These are phyloP conservation scores for Aspergillus ibericus DNA, from an alignment of 2,329 filamentous ascomycete genomes.

Conservation along the genomic window DNA sequence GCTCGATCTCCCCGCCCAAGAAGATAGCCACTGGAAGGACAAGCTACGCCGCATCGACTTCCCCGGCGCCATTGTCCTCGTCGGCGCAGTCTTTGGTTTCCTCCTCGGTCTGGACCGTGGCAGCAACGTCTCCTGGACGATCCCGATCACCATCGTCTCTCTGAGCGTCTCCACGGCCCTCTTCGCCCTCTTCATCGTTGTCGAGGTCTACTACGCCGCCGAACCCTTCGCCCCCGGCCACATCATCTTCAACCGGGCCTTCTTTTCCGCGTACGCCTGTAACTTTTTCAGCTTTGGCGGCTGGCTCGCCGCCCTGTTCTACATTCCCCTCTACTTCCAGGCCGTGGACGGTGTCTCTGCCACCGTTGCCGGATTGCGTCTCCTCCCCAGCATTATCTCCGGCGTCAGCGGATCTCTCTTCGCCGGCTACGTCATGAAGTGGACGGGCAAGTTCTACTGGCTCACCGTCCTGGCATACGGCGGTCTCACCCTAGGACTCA, in stretches of 20 bases:
- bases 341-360: constrained; percentile 66
- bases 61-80: constrained; percentile 65
- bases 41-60: constrained; percentile 73
- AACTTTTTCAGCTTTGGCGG: constrained; percentile 71
- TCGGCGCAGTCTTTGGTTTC: constrained; percentile 64
- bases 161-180: constrained; percentile 58
- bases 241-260: constrained; percentile 66
- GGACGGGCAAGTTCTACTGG: constrained; percentile 70
- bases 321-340: constrained; percentile 77
- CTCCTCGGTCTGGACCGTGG: constrained; percentile 71
- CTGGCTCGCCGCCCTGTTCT: constrained; percentile 64
- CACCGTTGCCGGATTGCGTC: constrained; percentile 62
- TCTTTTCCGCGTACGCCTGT: constrained; percentile 67
- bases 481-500: constrained; percentile 55
- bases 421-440: constrained; percentile 66
- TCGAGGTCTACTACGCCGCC: constrained; percentile 66
- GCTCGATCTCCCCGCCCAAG: constrained; percentile 60
- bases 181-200: constrained; percentile 65
- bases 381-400: constrained; percentile 65
- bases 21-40: constrained; percentile 61
- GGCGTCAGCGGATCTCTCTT: constrained; percentile 65
- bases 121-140: constrained; percentile 68
- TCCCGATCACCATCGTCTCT: constrained; percentile 58
- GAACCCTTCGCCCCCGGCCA: constrained; percentile 75
- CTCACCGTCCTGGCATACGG: constrained; percentile 62